Evolutionary conservation across 2,329 filamentous ascomycete species (phyloP).

Genomic region (Coniochaeta prunicola): DNA sequence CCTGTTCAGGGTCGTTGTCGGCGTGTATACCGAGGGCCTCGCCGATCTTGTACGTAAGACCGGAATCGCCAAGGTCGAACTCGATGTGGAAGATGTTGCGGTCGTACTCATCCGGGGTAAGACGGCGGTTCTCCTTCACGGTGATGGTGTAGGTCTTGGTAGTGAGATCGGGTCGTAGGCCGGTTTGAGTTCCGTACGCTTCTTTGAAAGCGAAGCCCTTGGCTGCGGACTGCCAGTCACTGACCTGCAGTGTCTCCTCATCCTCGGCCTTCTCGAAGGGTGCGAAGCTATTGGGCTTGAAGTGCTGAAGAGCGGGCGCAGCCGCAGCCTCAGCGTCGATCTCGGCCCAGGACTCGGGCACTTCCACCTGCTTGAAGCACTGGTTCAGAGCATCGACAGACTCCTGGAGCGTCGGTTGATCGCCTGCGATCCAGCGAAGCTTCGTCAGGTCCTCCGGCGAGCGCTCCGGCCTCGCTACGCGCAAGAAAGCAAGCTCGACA

Average conservation of each 20-base stretch:
- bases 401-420: conserved; percentile 42
- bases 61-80: conserved; percentile 87
- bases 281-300: conserved; percentile 77
- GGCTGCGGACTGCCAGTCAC: conserved; percentile 75
- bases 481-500: conserved; percentile 76
- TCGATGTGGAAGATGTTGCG: conserved; percentile 99
- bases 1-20: conserved; percentile 76
- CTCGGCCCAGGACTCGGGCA: conserved; percentile 75
- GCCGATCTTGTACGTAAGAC: conserved; percentile 92
- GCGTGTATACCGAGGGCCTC: conserved; percentile 95
- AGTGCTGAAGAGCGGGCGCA: conserved; percentile 60
- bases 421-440: conserved; percentile 50
- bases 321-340: conserved; percentile 50
- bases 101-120: conserved; percentile 84
- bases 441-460: conserved; percentile 58
- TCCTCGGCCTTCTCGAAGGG: conserved; percentile 68
- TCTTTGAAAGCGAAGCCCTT: conserved; percentile 93
- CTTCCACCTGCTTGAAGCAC: conserved; percentile 64
- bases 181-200: conserved; percentile 68
- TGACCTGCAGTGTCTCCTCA: conserved; percentile 59
- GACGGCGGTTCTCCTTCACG: conserved; percentile 90
- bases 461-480: conserved; percentile 62
- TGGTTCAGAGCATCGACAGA: conserved; percentile 61
- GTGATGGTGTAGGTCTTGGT: conserved; percentile 82
- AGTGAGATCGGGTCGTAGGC: conserved; percentile 76